A percentile compares a stretch with the other conserved stretches of the same genome.
Evolutionary conservation across 1,284 basidiomycete species (phyloP).

Genomic region (Takashimella tepidaria): DNA sequence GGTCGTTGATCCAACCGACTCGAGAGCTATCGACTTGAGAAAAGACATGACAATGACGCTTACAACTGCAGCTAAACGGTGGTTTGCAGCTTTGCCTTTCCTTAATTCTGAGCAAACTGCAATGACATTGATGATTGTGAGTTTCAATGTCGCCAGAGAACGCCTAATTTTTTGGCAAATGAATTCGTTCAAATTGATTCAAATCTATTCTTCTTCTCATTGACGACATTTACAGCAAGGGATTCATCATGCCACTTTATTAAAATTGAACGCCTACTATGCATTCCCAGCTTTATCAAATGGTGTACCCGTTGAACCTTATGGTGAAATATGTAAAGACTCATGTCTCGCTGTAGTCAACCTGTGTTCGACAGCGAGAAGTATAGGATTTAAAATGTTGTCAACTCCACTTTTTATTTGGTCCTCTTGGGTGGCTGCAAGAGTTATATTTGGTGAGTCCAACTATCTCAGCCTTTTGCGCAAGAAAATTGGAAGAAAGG

Average conservation of each 20-base stretch:
- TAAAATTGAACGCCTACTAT: conserved; percentile 47
- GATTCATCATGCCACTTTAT: conserved; percentile 44
- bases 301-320: conserved; percentile 41
- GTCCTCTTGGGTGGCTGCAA: conserved; percentile 46
- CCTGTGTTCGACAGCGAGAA: conserved; percentile 22
- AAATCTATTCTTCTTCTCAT: neutral
- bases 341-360: conserved; percentile 31
- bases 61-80: conserved; percentile 33
- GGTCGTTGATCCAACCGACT: conserved; percentile 38
- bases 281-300: conserved; percentile 44
- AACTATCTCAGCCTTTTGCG: neutral
- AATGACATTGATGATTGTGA: conserved; percentile 42
- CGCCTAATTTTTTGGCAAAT: no score
- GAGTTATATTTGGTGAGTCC: conserved; percentile 42
- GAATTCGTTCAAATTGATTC: no score
- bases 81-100: conserved; percentile 32
- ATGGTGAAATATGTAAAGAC: conserved; percentile 31
- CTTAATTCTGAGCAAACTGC: conserved; percentile 10
- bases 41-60: conserved; percentile 39
- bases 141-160: conserved; percentile 7
- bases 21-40: conserved; percentile 34
- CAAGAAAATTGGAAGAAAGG: no score
- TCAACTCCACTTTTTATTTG: conserved; percentile 45
- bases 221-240: conserved; percentile 28
- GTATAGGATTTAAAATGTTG: conserved; percentile 21